Evolutionary conservation across 352 stramenopile genomes (phyloP), one percentile per base, ranked within the genome.

Genomic region (Phytophthora boehmeriae): DNA sequence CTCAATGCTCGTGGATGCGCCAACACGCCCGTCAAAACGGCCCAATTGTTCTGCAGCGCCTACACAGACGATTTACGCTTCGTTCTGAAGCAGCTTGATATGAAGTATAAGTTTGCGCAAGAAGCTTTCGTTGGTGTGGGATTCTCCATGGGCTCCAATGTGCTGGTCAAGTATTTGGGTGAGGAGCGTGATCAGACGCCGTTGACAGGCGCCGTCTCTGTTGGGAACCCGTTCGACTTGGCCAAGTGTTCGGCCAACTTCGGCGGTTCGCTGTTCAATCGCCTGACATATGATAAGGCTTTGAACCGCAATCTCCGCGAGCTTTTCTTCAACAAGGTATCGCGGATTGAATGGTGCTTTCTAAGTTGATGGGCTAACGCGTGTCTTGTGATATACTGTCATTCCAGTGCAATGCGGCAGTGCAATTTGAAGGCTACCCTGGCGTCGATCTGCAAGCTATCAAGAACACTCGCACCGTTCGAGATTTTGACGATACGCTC

Each of bases 81-180:
- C 39, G 75, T 89, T 10, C 30, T 82, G 34, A 51, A 76, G 35
- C 56, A 72, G n/a, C 59, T 94, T 17, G 27, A 44, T 8, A 46
- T 53, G 1, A 71, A 62, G 43, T 88, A 86, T 63, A 59, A 75
- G 10, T 91, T 91, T 43, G 5, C 11, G 17, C 10, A 43, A 5
- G 64, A 86, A 41, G 55, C 71, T 5, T 81, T 89, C 58, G 56
- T 94, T 5, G 83, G 58, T 3, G 70, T 87, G 9, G 85, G 85
- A 1, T 94, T 89, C 51, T 94, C 80, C 22, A 86, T 91, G 71
- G 85, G 85, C 23, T 80, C 80, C 14, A 94, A 94, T 58, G 74
- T 91, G 13, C 61, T 94, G 43, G 76, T 89, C 39, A 94, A 94
- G 65, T 94, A 86, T 69, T 51, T 94, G 8, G 85, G 85, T 0